Evolutionary conservation across 768 basidiomycete species (phyloP), one percentile per base, ranked within the genome.

Genomic region (Russula sp.): DNA sequence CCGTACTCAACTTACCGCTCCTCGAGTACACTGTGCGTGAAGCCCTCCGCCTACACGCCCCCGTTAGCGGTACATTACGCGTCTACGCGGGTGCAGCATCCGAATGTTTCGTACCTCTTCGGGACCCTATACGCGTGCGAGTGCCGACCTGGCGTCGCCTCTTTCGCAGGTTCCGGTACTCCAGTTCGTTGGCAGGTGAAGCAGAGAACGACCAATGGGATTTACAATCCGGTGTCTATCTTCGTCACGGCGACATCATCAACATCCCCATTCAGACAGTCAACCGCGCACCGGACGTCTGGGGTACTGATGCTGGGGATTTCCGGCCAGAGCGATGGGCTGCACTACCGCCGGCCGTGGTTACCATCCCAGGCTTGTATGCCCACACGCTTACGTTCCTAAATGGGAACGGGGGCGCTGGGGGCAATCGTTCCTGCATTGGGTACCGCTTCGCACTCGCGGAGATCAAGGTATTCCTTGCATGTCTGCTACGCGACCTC

Each of bases 1-100:
- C 55, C 14, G 26, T 64, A 2, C 57, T 73, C 57, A 73, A 73
- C n/a, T 77, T 84, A 32, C 76, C 79, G 7, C 84, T 84, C 68
- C 80, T 88, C 49, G 88, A 89, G 69, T 80, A 79, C 70, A 82
- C 86, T 58, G 78, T 88, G 52, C 80, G 82, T 52, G 85, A 88
- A 74, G 74, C 77, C 9, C 76, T 86, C 53, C 76, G 85, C 38
- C 68, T 87, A 42, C 80, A 83, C 70, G 75, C 82, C 13, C 84
- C 85, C 5, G 80, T 88, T 32, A 79, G 81, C n/a, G 79, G 76
- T 65, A 84, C 85, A 10, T 83, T 86, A 78, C 79, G 88, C 20
- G 79, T 83, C 62, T 77, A 79, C 66, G 73, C 72, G 59, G 68
- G 68, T 71, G 78, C 61, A 70, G 76, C 63, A 8, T 56, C 66